Evolutionary conservation across 352 stramenopile genomes (phyloP).

Genomic region (Phytophthora capsici): DNA sequence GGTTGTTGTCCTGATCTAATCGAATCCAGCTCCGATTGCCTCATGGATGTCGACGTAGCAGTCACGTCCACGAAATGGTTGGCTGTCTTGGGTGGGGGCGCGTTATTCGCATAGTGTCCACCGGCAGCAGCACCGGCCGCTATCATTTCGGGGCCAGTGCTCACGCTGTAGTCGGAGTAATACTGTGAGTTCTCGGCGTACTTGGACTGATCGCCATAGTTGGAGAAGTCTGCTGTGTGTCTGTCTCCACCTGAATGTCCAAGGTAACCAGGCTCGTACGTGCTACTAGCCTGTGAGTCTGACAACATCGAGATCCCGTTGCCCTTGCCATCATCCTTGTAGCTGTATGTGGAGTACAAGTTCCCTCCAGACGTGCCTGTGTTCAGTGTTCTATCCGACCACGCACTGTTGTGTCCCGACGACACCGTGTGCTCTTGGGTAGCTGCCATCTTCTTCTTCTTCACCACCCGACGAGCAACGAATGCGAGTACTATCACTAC

Average conservation of each 20-base stretch:
- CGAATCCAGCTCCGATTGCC: constrained; percentile 24
- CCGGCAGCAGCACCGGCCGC: constrained; percentile 9
- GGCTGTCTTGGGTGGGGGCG: not conserved
- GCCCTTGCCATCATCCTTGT: constrained; percentile 33
- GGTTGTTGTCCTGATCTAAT: constrained; percentile 21
- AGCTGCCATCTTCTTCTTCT: constrained; percentile 37
- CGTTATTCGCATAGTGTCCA: constrained; percentile 20
- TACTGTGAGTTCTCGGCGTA: constrained; percentile 40
- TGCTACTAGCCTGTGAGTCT: constrained; percentile 32
- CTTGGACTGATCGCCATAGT: constrained; percentile 15
- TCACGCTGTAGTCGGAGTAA: constrained; percentile 39
- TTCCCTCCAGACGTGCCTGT: constrained; percentile 23
- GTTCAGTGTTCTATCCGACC: constrained; percentile 27
- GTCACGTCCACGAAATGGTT: constrained; percentile 41
- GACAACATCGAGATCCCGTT: constrained; percentile 31
- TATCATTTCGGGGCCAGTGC: constrained; percentile 26
- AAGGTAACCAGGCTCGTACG: constrained; percentile 19
- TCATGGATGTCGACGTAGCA: constrained; percentile 17
- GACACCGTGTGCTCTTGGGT: constrained; percentile 41
- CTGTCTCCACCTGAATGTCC: constrained; percentile 22
- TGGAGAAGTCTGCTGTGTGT: constrained; percentile 43
- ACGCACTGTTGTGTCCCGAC: constrained; percentile 24
- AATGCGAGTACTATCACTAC: constrained; percentile 59
- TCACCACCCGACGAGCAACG: constrained; percentile 42
- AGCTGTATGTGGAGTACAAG: constrained; percentile 37